Base-by-base conservation (phyloP, 2,329 filamentous ascomycete species). In the Trichophyton simii region DNA sequence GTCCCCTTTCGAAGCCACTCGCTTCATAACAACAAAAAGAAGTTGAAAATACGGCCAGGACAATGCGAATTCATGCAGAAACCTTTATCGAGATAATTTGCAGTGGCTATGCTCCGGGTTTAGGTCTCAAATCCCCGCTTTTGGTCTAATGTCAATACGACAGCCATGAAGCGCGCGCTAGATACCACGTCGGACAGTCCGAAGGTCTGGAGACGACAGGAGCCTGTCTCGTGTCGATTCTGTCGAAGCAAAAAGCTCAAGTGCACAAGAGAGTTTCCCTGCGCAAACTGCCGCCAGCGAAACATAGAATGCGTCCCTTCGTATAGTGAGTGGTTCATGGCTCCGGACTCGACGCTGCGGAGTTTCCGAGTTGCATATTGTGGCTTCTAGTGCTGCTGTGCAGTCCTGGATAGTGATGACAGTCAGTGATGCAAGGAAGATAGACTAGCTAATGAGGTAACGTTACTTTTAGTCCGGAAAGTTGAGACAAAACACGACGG, bases 191-290 rank as follows among this genome's bases (percentile, higher is more conserved):
- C 25, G 31, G 58, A 46, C 5, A 57, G 61, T 60, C 58, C 20
- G 46, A 52, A 52, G 46, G 20, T 15, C 13, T 22, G 46, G 46
- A 52, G 46, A 38, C 59, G 59, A 4, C 62, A 61, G 61, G 38
- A 58, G 15, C 74, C 74, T 0, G 72, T 76, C 0, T 76, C 74
- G 0, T 76, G 74, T 57, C 70, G 71, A 11, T 73, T 69, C 7
- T 76, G 74, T 59, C 68, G 73, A 2, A 66, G 67, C 63, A 73
- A 73, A 65, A 75, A 82, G 74, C 77, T 82, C 42, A 82, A 80
- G 72, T 83, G 80, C 67, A 77, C 82, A 66, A 77, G 80, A 2
- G 75, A 75, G 54, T 70, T 75, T 13, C 80, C 80, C 11, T 83
- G 80, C 66, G 76, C 75, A 36, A 77, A 77, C 63, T 83, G 80